These are phyloP conservation scores for Microbotryum silenes-acaulis DNA, from an alignment of 1,284 basidiomycete genomes.

Conservation along the genomic window DNA sequence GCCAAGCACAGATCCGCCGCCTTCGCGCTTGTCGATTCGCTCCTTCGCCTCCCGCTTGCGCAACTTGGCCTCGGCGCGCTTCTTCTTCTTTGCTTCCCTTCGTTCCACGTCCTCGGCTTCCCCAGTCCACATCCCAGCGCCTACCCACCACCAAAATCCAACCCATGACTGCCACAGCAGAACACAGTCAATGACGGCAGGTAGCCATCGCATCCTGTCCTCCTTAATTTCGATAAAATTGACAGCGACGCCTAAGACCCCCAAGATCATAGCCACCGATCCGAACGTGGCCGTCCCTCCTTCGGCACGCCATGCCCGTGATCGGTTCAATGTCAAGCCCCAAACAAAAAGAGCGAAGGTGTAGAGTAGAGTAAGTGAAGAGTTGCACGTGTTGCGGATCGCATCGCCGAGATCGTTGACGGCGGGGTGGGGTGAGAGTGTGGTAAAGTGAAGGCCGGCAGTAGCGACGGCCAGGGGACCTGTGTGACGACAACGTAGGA, in stretches of 20 bases:
- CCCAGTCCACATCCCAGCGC: conserved; percentile 65
- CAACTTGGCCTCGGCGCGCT: conserved; percentile 11
- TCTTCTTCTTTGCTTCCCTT: conserved; percentile 42
- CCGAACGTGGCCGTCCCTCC: conserved; percentile 95
- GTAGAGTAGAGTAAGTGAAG: conserved; percentile 87
- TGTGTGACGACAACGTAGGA: conserved; percentile 32
- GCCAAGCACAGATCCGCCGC: conserved; percentile 7
- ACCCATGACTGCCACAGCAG: conserved; percentile 73
- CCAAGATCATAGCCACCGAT: conserved; percentile 65
- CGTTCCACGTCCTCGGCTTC: conserved; percentile 56
- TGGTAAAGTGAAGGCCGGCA: conserved; percentile 75
- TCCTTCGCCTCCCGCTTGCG: conserved; percentile 14
- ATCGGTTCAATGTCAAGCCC: conserved; percentile 83
- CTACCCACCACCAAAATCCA: conserved; percentile 61
- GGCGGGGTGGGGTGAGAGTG: conserved; percentile 50
- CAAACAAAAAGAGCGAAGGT: conserved; percentile 82
- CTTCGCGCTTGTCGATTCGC: not conserved
- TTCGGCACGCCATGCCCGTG: conserved; percentile 72
- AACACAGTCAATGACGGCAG: conserved; percentile 73
- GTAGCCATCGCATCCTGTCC: conserved; percentile 77
- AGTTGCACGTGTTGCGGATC: conserved; percentile 89
- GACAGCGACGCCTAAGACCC: conserved; percentile 67
- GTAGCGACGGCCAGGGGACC: conserved; percentile 80
- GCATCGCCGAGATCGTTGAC: conserved; percentile 61
- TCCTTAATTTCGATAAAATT: conserved; percentile 80